Evolutionary conservation across 106 monocot species (phyloP), one percentile per base, ranked within the genome.

Genomic region (Dioscorea zingiberensis): DNA sequence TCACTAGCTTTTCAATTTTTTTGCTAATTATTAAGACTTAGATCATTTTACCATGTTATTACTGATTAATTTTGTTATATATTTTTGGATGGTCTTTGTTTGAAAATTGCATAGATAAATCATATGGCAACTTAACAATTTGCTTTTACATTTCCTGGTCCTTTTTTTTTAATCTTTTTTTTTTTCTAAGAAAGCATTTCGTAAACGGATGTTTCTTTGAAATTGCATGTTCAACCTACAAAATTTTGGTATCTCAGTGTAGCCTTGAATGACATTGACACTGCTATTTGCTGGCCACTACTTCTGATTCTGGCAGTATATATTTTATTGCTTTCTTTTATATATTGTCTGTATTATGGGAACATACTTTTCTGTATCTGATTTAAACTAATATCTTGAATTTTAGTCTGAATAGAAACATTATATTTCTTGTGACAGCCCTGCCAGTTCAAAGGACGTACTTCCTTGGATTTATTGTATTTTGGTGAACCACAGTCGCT

Each of bases 381-480:
- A 30, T 30, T 30, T 38, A 38, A 38, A 38, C 4, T 38, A 38
- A 38, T 38, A 38, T 8, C 38, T 38, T 38, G 4, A 38, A 8
- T 2, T 6, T 38, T 38, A 38, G 1, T 38, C 38, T 38, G 38
- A 38, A 8, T 6, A 38, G 6, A 10, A 38, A 15, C 13, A 9
- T 26, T 54, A 18, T 27, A 6, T 64, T 76, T 48, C 56, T 48
- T 59, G 75, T 26, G 32, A 53, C 73, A 90, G 90, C 56, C 80
- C 80, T 53, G 59, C 47, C 21, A 68, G 63, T 54, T 66, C 78
- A 59, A 78, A 70, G 44, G 29, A 73, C 77, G 47, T 83, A n/a
- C 59, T 90, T 47, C 74, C 80, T 18, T 90, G 86, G 90, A 78
- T 90, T 54, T 86, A 83, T 62, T 69, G 62, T 54, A 76, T 90